Base-by-base conservation (phyloP, 1,284 basidiomycete genomes). In the Puccinia hordei region DNA sequence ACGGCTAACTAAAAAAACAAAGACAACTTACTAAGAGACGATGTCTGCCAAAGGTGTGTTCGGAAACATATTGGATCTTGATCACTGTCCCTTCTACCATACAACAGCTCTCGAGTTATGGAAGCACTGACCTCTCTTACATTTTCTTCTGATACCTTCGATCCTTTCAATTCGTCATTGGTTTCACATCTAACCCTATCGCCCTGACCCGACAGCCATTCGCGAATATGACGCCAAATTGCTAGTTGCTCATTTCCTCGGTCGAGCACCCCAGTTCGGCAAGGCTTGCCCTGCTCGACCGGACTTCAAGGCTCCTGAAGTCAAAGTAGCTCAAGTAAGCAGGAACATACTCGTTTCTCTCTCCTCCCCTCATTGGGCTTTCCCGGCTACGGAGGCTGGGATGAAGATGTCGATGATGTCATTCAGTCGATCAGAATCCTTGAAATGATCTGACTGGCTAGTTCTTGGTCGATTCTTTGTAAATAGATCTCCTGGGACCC, bases 401-500 rank as follows among this genome's bases (percentile, higher is more conserved):
- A n/a, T n/a, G n/a, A n/a, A n/a, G n/a, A n/a, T n/a, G n/a, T n/a
- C n/a, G 35, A 51, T 72, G 44, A 49, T 72, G 69, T 72, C 69
- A 72, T 55, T 6, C n/a, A n/a, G n/a, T n/a, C n/a, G n/a, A n/a
- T n/a, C n/a, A n/a, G 27, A 49, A 9, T 68, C 27, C 17, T 13
- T 68, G 41, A 44, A 0, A 15, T 41, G 38, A n/a, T 41, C 19
- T 44, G 46, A 41, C 27, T 51, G 9, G 44, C 24, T 51, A 4
- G 30, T 17, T 72, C 38, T 41, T 19, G 38, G 2, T 73, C 59
- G 24, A 19, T 8, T 57, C 46, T 15, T 6, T 19, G 30, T 69
- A 27, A 49, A 19, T 66, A 85, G 84, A 87, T 95, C 84, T 88
- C 90, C 33, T 98, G 94, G 92, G 94, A 98, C 87, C 88, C 93